These are phyloP conservation scores for Entomortierella lignicola DNA, from an alignment of 192 early-diverging fungal species.

Conservation along the genomic window DNA sequence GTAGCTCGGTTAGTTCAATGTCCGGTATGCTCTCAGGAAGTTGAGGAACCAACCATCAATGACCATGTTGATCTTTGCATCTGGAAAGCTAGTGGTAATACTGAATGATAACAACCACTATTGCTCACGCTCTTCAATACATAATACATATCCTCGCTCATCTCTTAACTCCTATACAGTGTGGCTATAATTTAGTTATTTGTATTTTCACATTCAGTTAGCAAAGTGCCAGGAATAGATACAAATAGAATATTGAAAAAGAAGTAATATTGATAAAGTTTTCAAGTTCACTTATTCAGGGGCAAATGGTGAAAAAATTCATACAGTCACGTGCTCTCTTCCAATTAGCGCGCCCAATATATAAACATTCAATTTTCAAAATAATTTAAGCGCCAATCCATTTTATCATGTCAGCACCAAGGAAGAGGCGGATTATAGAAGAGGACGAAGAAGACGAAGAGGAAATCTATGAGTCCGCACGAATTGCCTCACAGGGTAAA, in stretches of 20 bases:
- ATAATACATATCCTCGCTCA: too few species aligned
- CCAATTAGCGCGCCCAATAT: too few species aligned
- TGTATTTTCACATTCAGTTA: too few species aligned
- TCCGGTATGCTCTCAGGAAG: constrained; percentile 31
- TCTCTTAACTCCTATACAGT: too few species aligned
- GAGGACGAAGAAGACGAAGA: constrained; percentile 45
- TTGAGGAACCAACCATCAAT: constrained; percentile 39
- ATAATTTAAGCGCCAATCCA: neutral
- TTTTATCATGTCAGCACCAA: constrained; percentile 27
- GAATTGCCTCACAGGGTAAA: neutral
- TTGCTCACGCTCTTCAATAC: too few species aligned
- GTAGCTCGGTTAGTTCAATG: constrained; percentile 19
- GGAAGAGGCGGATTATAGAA: constrained; percentile 39
- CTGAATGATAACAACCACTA: constrained; percentile 2
- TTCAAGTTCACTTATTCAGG: too few species aligned
- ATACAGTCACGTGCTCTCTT: too few species aligned
- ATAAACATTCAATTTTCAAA: neutral
- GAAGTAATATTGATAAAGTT: too few species aligned
- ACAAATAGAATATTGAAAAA: too few species aligned
- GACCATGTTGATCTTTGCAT: constrained; percentile 56
- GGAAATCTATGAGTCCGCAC: neutral
- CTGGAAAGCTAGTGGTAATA: constrained; percentile 20
- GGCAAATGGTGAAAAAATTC: neutral
- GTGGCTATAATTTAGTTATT: too few species aligned
- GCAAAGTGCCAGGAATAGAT: too few species aligned